Percentiles rank a stretch among this genome's conserved stretches.
phyloP scores from a whole-genome alignment of 2,329 filamentous ascomycete species.

The Hypoxylon rubiginosum region DNA sequence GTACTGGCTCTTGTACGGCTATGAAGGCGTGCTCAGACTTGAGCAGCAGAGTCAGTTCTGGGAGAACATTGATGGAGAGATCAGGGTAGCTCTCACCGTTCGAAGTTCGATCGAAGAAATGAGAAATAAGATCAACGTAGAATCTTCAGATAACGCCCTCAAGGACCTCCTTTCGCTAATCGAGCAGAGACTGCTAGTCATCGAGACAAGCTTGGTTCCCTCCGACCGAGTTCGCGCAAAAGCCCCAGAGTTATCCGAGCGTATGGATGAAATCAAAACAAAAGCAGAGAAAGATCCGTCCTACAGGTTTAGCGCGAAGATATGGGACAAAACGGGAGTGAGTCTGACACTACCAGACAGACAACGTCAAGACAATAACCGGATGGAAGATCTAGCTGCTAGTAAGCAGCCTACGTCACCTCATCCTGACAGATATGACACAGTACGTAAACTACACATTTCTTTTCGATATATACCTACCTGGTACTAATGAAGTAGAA shows the following conservation, averaged over 20 bases:
- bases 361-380: not conserved
- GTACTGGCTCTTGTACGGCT: conserved; percentile 23
- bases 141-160: not conserved
- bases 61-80: not conserved
- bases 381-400: not conserved
- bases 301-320: too few relatives aligned
- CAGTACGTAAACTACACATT: too few relatives aligned
- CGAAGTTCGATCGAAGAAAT: conserved; percentile 5
- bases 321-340: too few relatives aligned
- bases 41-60: conserved; percentile 13
- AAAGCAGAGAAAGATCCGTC: not conserved
- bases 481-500: too few relatives aligned
- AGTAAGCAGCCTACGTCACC: too few relatives aligned
- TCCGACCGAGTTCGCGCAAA: conserved; percentile 20
- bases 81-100: not conserved
- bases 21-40: not conserved
- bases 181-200: conserved; percentile 8
- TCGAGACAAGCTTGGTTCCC: too few relatives aligned
- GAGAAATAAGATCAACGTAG: not conserved
- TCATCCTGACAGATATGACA: too few relatives aligned
- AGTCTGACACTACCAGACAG: too few relatives aligned
- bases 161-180: conserved; percentile 16
- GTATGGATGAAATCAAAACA: conserved; percentile 12
- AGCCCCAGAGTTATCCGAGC: conserved; percentile 10
- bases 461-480: too few relatives aligned